Base-by-base conservation (phyloP, 1,139 yeast genomes). In the Protomyces pachydermus region DNA sequence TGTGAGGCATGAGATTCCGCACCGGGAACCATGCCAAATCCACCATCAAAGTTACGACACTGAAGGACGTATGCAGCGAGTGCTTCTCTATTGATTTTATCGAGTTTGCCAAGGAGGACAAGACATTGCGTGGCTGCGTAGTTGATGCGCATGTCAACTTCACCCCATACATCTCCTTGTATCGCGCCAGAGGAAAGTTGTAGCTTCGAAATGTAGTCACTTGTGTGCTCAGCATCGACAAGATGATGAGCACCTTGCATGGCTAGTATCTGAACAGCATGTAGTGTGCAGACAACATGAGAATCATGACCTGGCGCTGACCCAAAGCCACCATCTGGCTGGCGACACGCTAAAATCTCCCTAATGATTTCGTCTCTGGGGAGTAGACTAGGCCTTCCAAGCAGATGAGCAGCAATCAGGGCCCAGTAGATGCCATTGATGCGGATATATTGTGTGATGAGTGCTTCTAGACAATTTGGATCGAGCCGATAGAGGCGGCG, bases 361-460 rank as follows among this genome's bases (percentile, higher is more conserved):
- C 78, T 76, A 3, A 88, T 76, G 18, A 93, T 84, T 6, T 86
- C 89, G 0, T 79, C 75, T 65, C 79, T 77, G 12, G 86, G 81
- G 61, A 93, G 81, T 1, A 84, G 80, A n/a, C 81, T 81, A 28
- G 80, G 76, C 1, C 85, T 78, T 52, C 81, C 80, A 77, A 91
- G 73, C 8, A 87, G 76, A 60, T 83, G 82, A 48, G 91, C 76
- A 0, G 97, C 90, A 16, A 88, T 86, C 5, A 90, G 78, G 0
- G 97, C 98, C 99, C 99, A 93, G 74, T 95, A 93, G 1, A 95
- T 79, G 4, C 98, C 98, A 71, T 88, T 90, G 80, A 93, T 77
- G 52, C 97, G 81, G 62, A 93, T 79, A 74, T 93, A 98, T 72
- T 95, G 98, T 32, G 91, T 83, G 64, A 91, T 76, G 95, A 96